These are phyloP conservation scores for Fusarium sp. DNA, from an alignment of 2,329 filamentous ascomycete species.

Conservation along the genomic window DNA sequence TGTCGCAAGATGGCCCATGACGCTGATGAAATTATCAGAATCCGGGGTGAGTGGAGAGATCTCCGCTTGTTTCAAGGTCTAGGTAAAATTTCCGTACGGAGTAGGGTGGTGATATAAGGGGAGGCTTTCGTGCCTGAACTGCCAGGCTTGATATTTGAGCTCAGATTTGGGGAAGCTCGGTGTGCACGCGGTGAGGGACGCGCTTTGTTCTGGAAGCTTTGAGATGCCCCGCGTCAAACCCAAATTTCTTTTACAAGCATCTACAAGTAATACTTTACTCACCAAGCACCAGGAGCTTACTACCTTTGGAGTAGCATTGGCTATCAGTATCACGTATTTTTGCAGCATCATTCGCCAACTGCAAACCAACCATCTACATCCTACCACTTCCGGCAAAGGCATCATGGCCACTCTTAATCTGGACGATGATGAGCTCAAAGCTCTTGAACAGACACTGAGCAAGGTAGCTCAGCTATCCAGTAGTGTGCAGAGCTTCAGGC, in stretches of 20 bases:
- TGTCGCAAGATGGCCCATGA: slow-evolving; percentile 37
- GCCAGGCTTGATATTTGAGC: slow-evolving; percentile 13
- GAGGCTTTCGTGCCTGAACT: slow-evolving; percentile 5
- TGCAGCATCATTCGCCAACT: neutral
- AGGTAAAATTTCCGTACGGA: neutral
- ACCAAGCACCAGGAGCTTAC: neutral
- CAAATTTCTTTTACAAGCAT: neutral
- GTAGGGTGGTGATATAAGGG: slow-evolving; percentile 26
- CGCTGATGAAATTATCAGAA: slow-evolving; percentile 10
- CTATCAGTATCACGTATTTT: neutral
- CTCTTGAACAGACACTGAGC: slow-evolving; percentile 75
- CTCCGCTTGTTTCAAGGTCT: slow-evolving; percentile 15
- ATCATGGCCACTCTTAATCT: slow-evolving; percentile 59
- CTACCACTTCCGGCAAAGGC: neutral
- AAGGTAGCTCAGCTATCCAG: slow-evolving; percentile 74
- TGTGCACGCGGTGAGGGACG: slow-evolving; percentile 13
- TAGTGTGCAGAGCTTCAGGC: slow-evolving; percentile 71
- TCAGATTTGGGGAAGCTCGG: neutral
- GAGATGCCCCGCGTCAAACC: slow-evolving; percentile 20
- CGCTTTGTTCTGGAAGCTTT: slow-evolving; percentile 21
- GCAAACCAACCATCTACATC: neutral
- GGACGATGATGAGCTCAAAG: slow-evolving; percentile 69
- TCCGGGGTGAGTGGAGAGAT: slow-evolving; percentile 35
- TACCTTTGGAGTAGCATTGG: neutral
- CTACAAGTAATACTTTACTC: neutral